A percentile compares a stretch with the other conserved stretches of the same genome.
These are phyloP conservation scores for Alternaria alternata DNA, from an alignment of 2,329 filamentous ascomycete species.

Conservation along the genomic window DNA sequence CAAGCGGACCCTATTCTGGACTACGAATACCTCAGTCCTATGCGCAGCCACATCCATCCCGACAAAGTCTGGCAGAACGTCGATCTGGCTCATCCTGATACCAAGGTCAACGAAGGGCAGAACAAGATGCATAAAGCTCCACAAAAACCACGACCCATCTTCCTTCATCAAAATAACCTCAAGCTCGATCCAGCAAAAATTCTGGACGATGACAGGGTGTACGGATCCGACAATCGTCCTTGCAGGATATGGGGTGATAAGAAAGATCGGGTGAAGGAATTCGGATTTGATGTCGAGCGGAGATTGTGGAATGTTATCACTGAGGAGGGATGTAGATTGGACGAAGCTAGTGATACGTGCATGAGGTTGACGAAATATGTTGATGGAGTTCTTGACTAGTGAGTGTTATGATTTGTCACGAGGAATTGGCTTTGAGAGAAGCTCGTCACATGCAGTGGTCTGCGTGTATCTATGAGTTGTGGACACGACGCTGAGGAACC, in stretches of 20 bases:
- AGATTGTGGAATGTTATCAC: constrained; percentile 33
- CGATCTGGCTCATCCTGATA: constrained; percentile 10
- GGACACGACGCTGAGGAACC: not conserved
- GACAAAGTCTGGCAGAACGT: constrained; percentile 15
- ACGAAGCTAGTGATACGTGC: constrained; percentile 20
- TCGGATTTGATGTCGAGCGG: constrained; percentile 38
- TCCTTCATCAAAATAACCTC: constrained; percentile 33
- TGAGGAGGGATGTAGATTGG: constrained; percentile 31
- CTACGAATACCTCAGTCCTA: constrained; percentile 26
- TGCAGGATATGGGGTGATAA: constrained; percentile 33
- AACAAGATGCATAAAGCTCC: constrained; percentile 14
- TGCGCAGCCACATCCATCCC: constrained; percentile 26
- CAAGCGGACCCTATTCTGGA: constrained; percentile 33
- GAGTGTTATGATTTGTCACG: constrained; percentile 13
- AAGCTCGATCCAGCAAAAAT: constrained; percentile 29
- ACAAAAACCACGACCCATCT: constrained; percentile 20
- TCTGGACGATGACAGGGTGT: constrained; percentile 15
- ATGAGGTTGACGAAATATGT: constrained; percentile 19
- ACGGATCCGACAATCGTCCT: constrained; percentile 16
- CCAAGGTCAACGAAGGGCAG: constrained; percentile 6
- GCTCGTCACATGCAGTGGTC: not conserved
- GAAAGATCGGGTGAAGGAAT: constrained; percentile 19
- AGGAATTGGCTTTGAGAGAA: not conserved
- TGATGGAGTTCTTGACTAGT: constrained; percentile 28
- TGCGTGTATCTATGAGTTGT: not conserved